Evolutionary conservation across 352 stramenopile species (phyloP), one percentile per base, ranked within the genome.

Genomic region (Globisporangium nodosum): DNA sequence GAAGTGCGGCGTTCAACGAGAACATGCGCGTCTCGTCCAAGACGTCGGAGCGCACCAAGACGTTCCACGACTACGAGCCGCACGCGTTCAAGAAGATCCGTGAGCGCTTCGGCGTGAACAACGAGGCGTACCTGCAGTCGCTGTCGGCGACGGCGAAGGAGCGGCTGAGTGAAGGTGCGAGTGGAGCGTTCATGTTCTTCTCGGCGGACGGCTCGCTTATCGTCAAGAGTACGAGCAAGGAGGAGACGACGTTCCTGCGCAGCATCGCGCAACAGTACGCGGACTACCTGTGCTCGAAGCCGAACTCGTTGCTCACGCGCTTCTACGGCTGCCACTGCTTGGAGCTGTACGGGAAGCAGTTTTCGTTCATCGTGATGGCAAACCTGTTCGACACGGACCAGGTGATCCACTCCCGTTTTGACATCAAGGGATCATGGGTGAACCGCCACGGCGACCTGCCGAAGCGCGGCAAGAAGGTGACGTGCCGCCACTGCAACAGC

Each of bases 101-200:
- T 42, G 78, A 93, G 56, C 74, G 80, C 1, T 95, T 92, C 55
- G 84, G 85, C 33, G 82, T 97, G 11, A 84, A 85, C 60, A 92
- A 95, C 56, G 78, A 92, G 27, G 75, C 76, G 7, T 96, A 96
- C 56, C 67, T 91, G 42, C 73, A 87, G 54, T 88, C 87, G 49
- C 71, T 97, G 39, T 88, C 84, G 24, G 76, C 82, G 20, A 97
- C 88, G 8, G 81, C 81, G 24, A 95, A 96, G 54, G 90, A 96
- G 49, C 87, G 87, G 27, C 52, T 97, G 53, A 91, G 79, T 51
- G 90, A 96, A 75, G 90, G 90, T 18, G 85, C 88, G 1, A 92
- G 81, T 62, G 86, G 86, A 43, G 89, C 86, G 8, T 97, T 97
- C 65, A 96, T 97, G 83, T 97, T 97, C 64, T 96, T 91, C 59